Evolutionary conservation across 768 basidiomycete genomes (phyloP), one percentile per base, ranked within the genome.

Genomic region (Kockovaella imperatae): DNA sequence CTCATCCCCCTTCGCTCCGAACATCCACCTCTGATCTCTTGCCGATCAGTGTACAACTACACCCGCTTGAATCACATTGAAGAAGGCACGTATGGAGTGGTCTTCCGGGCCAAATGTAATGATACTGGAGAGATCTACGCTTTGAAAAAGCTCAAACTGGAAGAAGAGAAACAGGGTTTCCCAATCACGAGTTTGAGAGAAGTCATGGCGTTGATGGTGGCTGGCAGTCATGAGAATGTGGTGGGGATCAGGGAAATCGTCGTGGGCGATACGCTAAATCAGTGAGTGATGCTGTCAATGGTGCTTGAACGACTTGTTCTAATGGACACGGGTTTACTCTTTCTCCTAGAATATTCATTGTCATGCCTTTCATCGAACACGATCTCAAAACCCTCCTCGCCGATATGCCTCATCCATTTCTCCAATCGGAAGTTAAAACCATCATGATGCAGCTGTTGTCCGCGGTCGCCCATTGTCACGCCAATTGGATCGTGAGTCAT

Each of bases 321-420:
- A 21, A 20, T 6, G 13, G 25, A 28, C 32, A 38, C 24, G 21
- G 7, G 44, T 42, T 54, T 39, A 46, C 23, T 23, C 4, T 8
- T 24, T 18, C 17, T 26, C 7, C 20, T 6, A 96, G 95, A 75
- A 88, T 97, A 35, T 99, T 91, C 72, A 91, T 99, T 56, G 95
- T 97, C 29, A 95, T 95, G 91, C 90, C 95, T 70, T 99, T 99
- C 67, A 93, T 99, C 68, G 95, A 99, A 72, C 95, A 99, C 72
- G 95, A 99, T 71, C 83, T 99, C 69, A 99, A 99, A 74, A 85
- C 91, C 5, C 79, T 99, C 43, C 78, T 99, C 49, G 86, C 84
- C 21, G 75, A 87, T 53, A 97, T 97, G 95, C 90, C 91, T 1
- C 80, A 84, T 26, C 91, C 95, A 2, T 99, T 99, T 75, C 75